Base-by-base conservation (phyloP, 1,139 yeast genomes). In the Yamadazyma pseudoaaseri region DNA sequence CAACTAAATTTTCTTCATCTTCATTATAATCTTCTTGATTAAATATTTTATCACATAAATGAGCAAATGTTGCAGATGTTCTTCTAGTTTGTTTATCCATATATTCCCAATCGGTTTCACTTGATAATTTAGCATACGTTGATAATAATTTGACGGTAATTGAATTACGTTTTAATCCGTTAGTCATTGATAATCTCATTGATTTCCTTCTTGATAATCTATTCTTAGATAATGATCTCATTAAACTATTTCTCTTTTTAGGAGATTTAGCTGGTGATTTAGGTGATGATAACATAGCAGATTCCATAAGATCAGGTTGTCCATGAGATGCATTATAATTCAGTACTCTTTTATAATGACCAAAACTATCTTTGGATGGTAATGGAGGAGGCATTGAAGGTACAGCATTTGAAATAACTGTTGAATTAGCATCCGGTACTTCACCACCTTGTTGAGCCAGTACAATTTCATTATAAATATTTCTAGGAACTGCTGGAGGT, bases 61-160 rank as follows among this genome's bases (percentile, higher is more conserved):
- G 73, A 8, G 89, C 92, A 63, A 83, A 83, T 37, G 85, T 84
- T 9, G 86, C 81, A 23, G 86, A 79, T 2, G 89, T 81, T 58
- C 92, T 71, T 59, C 77, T 81, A 12, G 87, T 79, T 54, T 79
- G 86, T 48, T 76, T 79, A 47, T 81, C 86, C 62, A 81, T 75
- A 47, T 76, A 76, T 49, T 79, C 84, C 80, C 86, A 77, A 40
- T 79, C 84, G 30, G 75, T 69, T 41, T 81, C 86, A 37, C 77
- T 76, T 1, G 86, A 71, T 42, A 82, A 62, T 52, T 79, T 81
- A 20, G 90, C 86, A 53, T 83, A 83, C 0, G 86, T 78, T 1
- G 87, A 73, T 38, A 83, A 69, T 40, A 83, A 59, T 48, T 79
- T 82, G 38, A 84, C 68, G 1, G 90, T 82, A 24, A 82, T 77